These are phyloP conservation scores for Cutaneotrichosporon sp. DNA, from an alignment of 1,284 basidiomycete species.

Conservation along the genomic window DNA sequence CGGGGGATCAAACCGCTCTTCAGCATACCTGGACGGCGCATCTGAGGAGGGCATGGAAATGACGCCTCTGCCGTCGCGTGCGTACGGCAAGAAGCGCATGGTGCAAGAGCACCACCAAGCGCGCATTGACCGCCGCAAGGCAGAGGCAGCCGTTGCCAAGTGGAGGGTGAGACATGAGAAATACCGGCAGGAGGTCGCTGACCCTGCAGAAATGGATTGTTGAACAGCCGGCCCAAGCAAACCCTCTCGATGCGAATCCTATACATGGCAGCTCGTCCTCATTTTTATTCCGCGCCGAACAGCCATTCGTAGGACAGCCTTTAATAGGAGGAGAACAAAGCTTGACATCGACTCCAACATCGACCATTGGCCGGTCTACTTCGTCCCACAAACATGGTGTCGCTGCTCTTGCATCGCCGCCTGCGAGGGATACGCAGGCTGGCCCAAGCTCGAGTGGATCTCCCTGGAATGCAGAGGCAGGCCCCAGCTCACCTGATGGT, in stretches of 20 bases:
- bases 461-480: slow-evolving; percentile 2
- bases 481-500: background rate
- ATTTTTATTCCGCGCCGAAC: background rate
- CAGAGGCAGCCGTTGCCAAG: slow-evolving; percentile 39
- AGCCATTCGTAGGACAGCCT: background rate
- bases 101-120: slow-evolving; percentile 12
- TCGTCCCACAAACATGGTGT: no score
- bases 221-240: slow-evolving; percentile 27
- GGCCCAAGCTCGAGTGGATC: slow-evolving; percentile 1
- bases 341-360: background rate
- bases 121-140: slow-evolving; percentile 20
- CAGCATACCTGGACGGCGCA: background rate
- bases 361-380: background rate
- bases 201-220: slow-evolving; percentile 36
- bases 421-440: no score
- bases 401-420: no score
- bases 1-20: slow-evolving; percentile 5
- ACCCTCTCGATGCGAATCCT: slow-evolving; percentile 1
- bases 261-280: background rate
- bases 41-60: slow-evolving; percentile 14
- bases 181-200: slow-evolving; percentile 5
- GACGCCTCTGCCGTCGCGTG: slow-evolving; percentile 9
- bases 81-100: slow-evolving; percentile 8
- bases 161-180: slow-evolving; percentile 36
- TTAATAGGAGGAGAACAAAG: no score